Evolutionary conservation across 305 asterid genomes (phyloP), one percentile per base, ranked within the genome.

Genomic region (Rubia peregrina): DNA sequence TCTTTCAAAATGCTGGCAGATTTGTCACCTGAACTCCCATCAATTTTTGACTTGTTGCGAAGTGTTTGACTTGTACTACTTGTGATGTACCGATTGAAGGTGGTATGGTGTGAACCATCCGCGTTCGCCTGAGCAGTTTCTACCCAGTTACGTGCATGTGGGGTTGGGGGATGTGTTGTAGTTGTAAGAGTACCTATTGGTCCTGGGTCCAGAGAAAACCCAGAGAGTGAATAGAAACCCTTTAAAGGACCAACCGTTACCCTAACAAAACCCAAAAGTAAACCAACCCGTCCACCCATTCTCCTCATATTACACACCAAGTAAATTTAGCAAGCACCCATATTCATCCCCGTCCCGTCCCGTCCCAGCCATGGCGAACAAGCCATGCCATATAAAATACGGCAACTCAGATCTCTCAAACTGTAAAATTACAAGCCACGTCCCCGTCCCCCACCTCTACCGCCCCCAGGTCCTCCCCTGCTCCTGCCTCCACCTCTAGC

Each of bases 401-500:
- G 68, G 65, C 72, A 80, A 48, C 68, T 55, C 38, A n/a, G 63
- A 62, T 49, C 74, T 57, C 64, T 3, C 26, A 33, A 33, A 49
- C 48, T 61, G 38, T 30, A 26, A 56, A 43, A 44, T 22, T 10
- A 76, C 78, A 78, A 82, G 49, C 88, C 88, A 61, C 85, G 85
- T 17, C 87, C 83, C 38, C 80, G 80, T 4, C 85, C 87, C 60
- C 84, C 87, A 70, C 80, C 90, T 80, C 71, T 61, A 38, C 53
- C 79, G 78, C 84, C 77, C 61, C 80, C 83, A 49, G 88, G 72
- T 30, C 84, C 81, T 79, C 90, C 88, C 75, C 65, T 85, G 72
- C 86, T 88, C 24, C 88, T 83, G 57, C 90, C 92, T 61, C 81
- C 83, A 65, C 73, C 76, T 76, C 76, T 76, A 51, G 78, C 78